Evolutionary conservation across 2,329 filamentous ascomycete genomes (phyloP).

Genomic region (Fusarium continuum): DNA sequence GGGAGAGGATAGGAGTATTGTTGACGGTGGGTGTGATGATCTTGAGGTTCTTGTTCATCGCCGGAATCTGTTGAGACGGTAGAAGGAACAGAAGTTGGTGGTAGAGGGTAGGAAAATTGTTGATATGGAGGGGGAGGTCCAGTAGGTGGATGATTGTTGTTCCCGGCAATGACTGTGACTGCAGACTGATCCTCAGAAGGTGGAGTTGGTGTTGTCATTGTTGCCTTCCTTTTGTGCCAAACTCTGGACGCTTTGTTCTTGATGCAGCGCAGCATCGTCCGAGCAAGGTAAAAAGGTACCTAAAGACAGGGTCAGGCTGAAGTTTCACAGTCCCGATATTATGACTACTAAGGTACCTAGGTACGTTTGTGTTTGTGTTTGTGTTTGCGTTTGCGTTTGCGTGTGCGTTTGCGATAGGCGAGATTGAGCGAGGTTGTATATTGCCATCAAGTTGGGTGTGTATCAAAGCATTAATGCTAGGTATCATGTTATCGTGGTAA

Average conservation of each 20-base stretch:
- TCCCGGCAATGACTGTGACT: background rate
- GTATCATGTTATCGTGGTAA: no score
- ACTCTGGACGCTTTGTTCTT: constrained; percentile 38
- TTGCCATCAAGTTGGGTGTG: no score
- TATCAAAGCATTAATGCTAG: no score
- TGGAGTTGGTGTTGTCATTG: constrained; percentile 6
- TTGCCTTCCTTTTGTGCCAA: constrained; percentile 35
- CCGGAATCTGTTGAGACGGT: background rate
- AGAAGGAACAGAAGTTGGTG: constrained; percentile 1
- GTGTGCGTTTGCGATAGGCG: background rate
- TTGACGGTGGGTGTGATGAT: no score
- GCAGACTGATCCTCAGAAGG: background rate
- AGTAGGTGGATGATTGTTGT: background rate
- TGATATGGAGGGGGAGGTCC: background rate
- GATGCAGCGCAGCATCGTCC: constrained; percentile 41
- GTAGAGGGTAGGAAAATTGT: background rate
- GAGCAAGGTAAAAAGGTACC: background rate
- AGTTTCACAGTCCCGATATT: background rate
- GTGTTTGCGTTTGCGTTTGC: background rate
- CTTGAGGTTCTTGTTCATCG: background rate
- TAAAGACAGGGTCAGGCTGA: background rate
- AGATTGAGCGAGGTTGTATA: no score
- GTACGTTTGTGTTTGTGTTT: background rate
- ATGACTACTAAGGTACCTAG: no score
- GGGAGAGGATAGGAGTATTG: background rate